A percentile compares a stretch with the other conserved stretches of the same genome.
Evolutionary conservation across 2,329 filamentous ascomycete genomes (phyloP).

Genomic region (Aspergillus thermomutatus): DNA sequence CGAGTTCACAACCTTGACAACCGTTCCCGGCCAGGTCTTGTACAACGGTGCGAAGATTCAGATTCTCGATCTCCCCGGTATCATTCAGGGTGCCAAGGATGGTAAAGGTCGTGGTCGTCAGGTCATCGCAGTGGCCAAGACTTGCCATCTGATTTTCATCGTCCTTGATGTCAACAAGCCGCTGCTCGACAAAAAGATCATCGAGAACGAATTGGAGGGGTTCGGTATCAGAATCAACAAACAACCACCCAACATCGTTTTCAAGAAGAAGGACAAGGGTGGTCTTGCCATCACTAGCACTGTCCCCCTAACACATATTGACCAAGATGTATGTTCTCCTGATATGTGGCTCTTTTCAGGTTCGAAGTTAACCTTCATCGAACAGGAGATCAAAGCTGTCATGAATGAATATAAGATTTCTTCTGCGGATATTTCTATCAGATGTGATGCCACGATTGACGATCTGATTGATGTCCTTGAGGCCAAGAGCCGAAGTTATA

Average conservation of each 20-base stretch:
- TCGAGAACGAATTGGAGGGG: conserved; percentile 91
- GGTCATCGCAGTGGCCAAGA: conserved; percentile 98
- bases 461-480: conserved; percentile 95
- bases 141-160: conserved; percentile 97
- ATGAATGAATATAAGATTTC: conserved; percentile 97
- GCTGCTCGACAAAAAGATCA: conserved; percentile 91
- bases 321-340: conserved; percentile 60
- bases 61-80: conserved; percentile 97
- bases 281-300: conserved; percentile 96
- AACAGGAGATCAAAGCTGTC: conserved; percentile 86
- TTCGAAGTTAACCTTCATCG: conserved; percentile 10
- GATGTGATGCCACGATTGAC: conserved; percentile 95
- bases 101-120: conserved; percentile 96
- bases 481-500: conserved; percentile 91
- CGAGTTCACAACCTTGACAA: conserved; percentile 97
- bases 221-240: conserved; percentile 99
- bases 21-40: conserved; percentile 89
- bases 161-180: conserved; percentile 98
- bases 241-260: conserved; percentile 94
- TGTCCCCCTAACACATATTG: conserved; percentile 85
- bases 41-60: conserved; percentile 98
- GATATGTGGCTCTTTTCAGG: neutral
- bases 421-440: conserved; percentile 94
- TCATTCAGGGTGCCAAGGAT: conserved; percentile 97
- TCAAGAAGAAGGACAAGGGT: conserved; percentile 99